Evolutionary conservation across 169 alveolate genomes (phyloP), one percentile per base, ranked within the genome.

Genomic region (Plasmodium berghei): DNA sequence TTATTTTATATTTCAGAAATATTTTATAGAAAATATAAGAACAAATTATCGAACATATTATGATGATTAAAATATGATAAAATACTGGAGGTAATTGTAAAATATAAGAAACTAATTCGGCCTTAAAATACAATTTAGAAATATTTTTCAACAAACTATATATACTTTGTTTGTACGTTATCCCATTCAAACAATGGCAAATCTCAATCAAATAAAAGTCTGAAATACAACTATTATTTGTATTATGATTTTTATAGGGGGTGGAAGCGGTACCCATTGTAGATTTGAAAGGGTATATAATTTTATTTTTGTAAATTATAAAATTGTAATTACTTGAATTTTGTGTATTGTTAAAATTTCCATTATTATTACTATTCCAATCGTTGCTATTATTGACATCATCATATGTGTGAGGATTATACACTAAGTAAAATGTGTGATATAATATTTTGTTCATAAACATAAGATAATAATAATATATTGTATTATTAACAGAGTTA

Each of bases 21-120:
- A 83, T 66, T 24, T 83, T 83, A 58, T 83, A 83, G 42, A 67
- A 83, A 40, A 83, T 34, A 16, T 83, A 83, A 48, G 90, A 8
- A 61, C 54, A 26, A 20, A 48, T 40, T 67, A 83, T 40, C 34
- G 90, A 83, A 46, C 9, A 83, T 10, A 66, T 67, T 54, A 83
- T 26, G 28, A 83, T 83, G 48, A 83, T 62, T 67, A 66, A 8
- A 22, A 67, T 49, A 42, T 83, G 85, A 28, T 67, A 83, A 24
- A 83, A 83, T 48, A 83, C 75, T 10, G 90, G 90, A n/a, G 90
- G 64, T 55, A 83, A 67, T 1, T 83, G 85, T 55, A 55, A 67
- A 54, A 46, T 67, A 48, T 83, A 83, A 16, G 90, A 58, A 83
- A 83, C 90, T 22, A 83, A 56, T 83, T 83, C 90, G 16, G 67